Evolutionary conservation across 805 yeast genomes (phyloP), one percentile per base, ranked within the genome.

Genomic region (Candida golubevii): DNA sequence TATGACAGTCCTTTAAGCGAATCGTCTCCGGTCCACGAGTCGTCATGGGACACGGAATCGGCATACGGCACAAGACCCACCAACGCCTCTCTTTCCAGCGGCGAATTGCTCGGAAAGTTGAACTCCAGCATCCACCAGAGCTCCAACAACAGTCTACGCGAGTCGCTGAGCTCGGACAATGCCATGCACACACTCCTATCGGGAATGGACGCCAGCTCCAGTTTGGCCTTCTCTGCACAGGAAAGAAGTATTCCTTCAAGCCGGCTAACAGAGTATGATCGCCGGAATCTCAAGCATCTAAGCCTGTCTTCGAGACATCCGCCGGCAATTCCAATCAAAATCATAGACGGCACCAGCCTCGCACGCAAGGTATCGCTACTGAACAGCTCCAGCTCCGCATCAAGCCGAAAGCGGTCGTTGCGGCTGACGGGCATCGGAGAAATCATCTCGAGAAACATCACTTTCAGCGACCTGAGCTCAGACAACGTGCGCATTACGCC

Each of bases 201-300:
- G 2, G 67, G 64, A 1, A 31, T 62, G 7, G 67, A 63, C 45
- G 53, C 59, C 18, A 44, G 41, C 9, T 49, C 57, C 8, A 62
- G 60, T 11, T 59, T 59, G 56, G 48, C 62, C 30, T 63, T 61
- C 45, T 58, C 60, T 29, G 67, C 63, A 26, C 66, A 62, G 10
- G 66, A 63, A 38, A 55, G 50, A 37, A 15, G 36, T 33, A 34
- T 35, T 8, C 35, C 43, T 4, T 26, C 35, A 9, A 32, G 26
- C 9, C 34, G 51, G 2, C 41, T 50, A 46, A 41, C 49, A 2
- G 48, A 38, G 26, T 39, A 47, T 15, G 50, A 48, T 13, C 36
- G 31, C 6, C 44, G 33, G 26, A 38, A 8, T 13, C 13, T 14
- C 4, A 12, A 29, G 32, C 26, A 10, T 8, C 39, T 8, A 11